phyloP scores from a whole-genome alignment of 2,329 filamentous ascomycete species.

The Reticulascus tulasneorum region DNA sequence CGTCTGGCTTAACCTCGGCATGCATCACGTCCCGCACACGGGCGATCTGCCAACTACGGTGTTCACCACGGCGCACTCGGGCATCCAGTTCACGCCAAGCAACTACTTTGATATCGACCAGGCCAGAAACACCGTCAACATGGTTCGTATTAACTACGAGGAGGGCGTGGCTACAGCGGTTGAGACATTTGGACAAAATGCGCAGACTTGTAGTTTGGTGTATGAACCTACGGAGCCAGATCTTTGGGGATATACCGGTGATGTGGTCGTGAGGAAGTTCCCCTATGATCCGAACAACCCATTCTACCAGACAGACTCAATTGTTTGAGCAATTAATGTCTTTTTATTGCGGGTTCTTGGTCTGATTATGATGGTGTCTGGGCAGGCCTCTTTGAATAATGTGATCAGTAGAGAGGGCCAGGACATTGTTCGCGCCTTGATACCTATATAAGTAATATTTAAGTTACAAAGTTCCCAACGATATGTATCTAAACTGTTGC shows the following conservation, averaged over 20 bases:
- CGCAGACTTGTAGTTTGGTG: slow-evolving; percentile 23
- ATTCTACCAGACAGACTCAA: slow-evolving; percentile 7
- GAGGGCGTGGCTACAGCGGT: slow-evolving; percentile 25
- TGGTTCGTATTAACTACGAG: slow-evolving; percentile 31
- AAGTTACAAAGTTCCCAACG: no score
- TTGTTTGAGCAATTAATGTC: no score
- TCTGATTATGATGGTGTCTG: no score
- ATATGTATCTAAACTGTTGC: no score
- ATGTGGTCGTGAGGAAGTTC: slow-evolving; percentile 10
- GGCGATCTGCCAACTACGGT: slow-evolving; percentile 46
- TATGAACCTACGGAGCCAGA: slow-evolving; percentile 23
- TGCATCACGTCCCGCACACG: slow-evolving; percentile 55
- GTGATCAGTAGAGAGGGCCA: no score
- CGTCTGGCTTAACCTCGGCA: slow-evolving; percentile 50
- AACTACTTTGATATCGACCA: slow-evolving; percentile 34
- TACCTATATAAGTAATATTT: no score
- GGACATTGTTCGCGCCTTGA: no score
- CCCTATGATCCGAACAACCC: slow-evolving; percentile 6
- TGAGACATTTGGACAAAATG: slow-evolving; percentile 27
- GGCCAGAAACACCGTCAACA: slow-evolving; percentile 23
- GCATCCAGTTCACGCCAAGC: slow-evolving; percentile 33
- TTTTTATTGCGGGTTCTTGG: no score
- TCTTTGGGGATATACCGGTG: slow-evolving; percentile 22
- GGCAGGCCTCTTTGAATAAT: no score
- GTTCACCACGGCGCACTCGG: slow-evolving; percentile 37